Percentiles rank a stretch among this genome's conserved stretches.
Conservation (phyloP, 371 early-diverging fungal species). For the Mucor irregularis region DNA sequence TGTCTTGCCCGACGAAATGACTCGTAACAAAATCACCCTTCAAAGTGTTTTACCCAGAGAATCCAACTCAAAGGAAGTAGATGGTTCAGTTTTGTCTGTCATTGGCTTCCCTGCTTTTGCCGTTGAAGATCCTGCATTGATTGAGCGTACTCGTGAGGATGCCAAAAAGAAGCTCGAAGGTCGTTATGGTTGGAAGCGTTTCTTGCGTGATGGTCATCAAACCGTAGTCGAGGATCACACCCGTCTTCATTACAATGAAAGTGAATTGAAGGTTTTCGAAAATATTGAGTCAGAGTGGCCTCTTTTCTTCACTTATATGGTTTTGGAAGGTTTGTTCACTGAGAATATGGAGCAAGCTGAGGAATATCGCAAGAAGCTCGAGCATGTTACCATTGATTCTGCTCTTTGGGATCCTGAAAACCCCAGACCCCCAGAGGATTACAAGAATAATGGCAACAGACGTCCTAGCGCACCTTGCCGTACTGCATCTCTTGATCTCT, state of each 20-base stretch:
- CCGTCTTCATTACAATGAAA: constrained; percentile 82
- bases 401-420: constrained; percentile 46
- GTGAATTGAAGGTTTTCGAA: constrained; percentile 87
- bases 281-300: constrained; percentile 93
- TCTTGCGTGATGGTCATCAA: constrained; percentile 91
- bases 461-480: constrained; percentile 15
- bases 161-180: constrained; percentile 86
- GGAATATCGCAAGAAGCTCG: constrained; percentile 69
- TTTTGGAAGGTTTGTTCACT: constrained; percentile 81
- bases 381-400: constrained; percentile 74
- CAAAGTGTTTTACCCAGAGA: constrained; percentile 87
- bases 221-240: constrained; percentile 78
- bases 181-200: constrained; percentile 85
- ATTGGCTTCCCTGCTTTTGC: constrained; percentile 93
- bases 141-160: constrained; percentile 69
- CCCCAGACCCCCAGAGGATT: constrained; percentile 29
- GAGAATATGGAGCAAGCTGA: constrained; percentile 69
- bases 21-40: constrained; percentile 81
- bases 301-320: constrained; percentile 87
- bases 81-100: constrained; percentile 83
- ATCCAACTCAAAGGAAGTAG: constrained; percentile 88
- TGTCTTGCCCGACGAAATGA: constrained; percentile 85
- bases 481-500: constrained; percentile 19
- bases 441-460: constrained; percentile 21
- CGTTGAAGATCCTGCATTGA: constrained; percentile 67